phyloP scores from a whole-genome alignment of 805 yeast species.

The Suhomyces xylopsoci region DNA sequence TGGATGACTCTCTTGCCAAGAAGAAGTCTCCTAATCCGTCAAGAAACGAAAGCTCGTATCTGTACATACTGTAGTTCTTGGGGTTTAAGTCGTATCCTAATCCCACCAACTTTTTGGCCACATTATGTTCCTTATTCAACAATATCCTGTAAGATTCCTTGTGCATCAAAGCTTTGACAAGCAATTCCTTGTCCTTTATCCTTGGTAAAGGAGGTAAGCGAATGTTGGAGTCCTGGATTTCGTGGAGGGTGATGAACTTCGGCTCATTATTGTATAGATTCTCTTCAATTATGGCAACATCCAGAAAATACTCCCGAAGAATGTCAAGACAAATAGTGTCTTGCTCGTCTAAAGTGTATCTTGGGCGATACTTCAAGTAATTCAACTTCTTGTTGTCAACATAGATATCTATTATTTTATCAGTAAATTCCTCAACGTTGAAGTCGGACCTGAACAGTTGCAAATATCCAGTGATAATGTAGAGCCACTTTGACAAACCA shows the following conservation, averaged over 20 bases:
- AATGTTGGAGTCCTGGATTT: slow-evolving; percentile 22
- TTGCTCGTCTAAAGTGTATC: slow-evolving; percentile 4
- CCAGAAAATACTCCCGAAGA: slow-evolving; percentile 22
- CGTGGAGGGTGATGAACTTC: slow-evolving; percentile 19
- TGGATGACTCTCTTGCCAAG: slow-evolving; percentile 36
- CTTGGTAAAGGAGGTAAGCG: slow-evolving; percentile 34
- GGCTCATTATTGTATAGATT: slow-evolving; percentile 17
- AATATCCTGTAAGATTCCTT: slow-evolving; percentile 35
- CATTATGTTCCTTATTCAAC: slow-evolving; percentile 23
- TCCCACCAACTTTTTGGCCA: slow-evolving; percentile 18
- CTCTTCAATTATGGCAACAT: slow-evolving; percentile 21
- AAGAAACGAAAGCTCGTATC: slow-evolving; percentile 35
- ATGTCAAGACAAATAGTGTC: slow-evolving; percentile 15
- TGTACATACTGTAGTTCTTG: slow-evolving; percentile 19
- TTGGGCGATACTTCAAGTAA: slow-evolving; percentile 6
- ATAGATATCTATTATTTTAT: slow-evolving; percentile 31
- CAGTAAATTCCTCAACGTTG: slow-evolving; percentile 23
- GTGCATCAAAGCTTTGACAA: slow-evolving; percentile 36
- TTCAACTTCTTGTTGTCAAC: slow-evolving; percentile 16
- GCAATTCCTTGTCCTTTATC: slow-evolving; percentile 23
- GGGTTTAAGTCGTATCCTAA: slow-evolving; percentile 18
- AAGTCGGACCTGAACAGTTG: slow-evolving; percentile 18
- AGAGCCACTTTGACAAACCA: slow-evolving; percentile 18
- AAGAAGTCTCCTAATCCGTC: slow-evolving; percentile 43
- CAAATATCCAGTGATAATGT: slow-evolving; percentile 26